A percentile compares a stretch with the other conserved stretches of the same genome.
phyloP scores from a whole-genome alignment of 805 yeast genomes.

The Hyphopichia homilentoma region DNA sequence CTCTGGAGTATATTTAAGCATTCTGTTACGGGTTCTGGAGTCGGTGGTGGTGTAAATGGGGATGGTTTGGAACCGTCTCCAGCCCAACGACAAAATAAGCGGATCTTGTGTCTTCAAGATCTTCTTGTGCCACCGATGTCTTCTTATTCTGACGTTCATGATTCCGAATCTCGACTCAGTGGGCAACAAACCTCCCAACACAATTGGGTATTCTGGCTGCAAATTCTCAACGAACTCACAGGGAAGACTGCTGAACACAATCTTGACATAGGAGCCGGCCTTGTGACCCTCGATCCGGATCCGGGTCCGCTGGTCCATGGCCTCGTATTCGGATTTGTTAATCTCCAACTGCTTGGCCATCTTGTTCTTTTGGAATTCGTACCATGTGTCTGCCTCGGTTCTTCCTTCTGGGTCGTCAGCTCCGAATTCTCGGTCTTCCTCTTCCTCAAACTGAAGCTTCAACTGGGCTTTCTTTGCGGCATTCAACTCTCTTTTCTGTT shows the following conservation, averaged over 20 bases:
- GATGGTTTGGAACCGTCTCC: constrained; percentile 97
- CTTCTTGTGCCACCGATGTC: constrained; percentile 99
- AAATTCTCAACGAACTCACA: constrained; percentile 87
- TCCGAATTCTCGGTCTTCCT: constrained; percentile 59
- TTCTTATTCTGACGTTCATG: constrained; percentile 87
- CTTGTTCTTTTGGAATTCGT: constrained; percentile 93
- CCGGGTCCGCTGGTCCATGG: constrained; percentile 74
- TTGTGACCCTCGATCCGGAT: constrained; percentile 83
- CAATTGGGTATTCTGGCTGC: constrained; percentile 78
- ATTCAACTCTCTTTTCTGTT: constrained; percentile 72
- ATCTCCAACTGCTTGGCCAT: constrained; percentile 95
- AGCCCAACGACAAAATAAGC: constrained; percentile 85
- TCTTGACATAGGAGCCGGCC: constrained; percentile 90
- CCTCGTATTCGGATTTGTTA: constrained; percentile 73
- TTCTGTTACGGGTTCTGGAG: constrained; percentile 95
- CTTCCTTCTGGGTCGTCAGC: constrained; percentile 75
- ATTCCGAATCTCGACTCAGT: constrained; percentile 93
- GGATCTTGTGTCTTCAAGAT: constrained; percentile 95
- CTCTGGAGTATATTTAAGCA: constrained; percentile 97
- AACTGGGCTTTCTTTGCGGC: constrained; percentile 88
- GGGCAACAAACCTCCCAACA: constrained; percentile 85
- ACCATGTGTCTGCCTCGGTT: constrained; percentile 90
- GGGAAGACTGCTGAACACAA: constrained; percentile 80
- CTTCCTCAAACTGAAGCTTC: constrained; percentile 85
- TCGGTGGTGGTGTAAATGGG: constrained; percentile 96